Conservation (phyloP, 2,329 filamentous ascomycete species). For the Pseudogymnoascus sp. region DNA sequence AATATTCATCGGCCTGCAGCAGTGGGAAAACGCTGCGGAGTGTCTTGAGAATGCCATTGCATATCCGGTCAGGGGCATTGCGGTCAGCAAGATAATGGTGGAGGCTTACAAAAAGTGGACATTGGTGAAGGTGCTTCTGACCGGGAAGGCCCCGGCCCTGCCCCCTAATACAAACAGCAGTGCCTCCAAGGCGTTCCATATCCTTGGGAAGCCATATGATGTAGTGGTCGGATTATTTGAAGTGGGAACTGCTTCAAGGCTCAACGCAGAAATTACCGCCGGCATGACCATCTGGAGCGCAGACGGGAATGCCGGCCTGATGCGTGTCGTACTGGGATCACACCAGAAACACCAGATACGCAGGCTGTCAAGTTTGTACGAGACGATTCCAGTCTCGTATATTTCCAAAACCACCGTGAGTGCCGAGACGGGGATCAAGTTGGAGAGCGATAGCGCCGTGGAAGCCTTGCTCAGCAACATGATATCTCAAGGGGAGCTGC, state of each 20-base stretch:
- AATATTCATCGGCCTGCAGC: slow-evolving; percentile 50
- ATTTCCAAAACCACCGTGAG: slow-evolving; percentile 44
- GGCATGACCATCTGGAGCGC: slow-evolving; percentile 53
- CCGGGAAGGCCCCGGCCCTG: slow-evolving; percentile 49
- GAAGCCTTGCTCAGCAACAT: slow-evolving; percentile 44
- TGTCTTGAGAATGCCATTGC: slow-evolving; percentile 59
- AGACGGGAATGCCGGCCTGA: slow-evolving; percentile 66
- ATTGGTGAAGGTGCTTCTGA: slow-evolving; percentile 62
- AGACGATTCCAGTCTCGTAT: slow-evolving; percentile 47
- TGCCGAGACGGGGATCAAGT: slow-evolving; percentile 41
- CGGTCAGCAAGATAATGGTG: slow-evolving; percentile 68
- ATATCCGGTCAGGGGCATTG: slow-evolving; percentile 54
- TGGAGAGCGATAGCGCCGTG: slow-evolving; percentile 36
- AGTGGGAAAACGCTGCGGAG: slow-evolving; percentile 55
- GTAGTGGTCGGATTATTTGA: slow-evolving; percentile 63
- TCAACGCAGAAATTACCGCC: slow-evolving; percentile 56
- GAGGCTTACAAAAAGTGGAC: slow-evolving; percentile 92
- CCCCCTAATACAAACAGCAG: slow-evolving; percentile 48
- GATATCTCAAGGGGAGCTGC: slow-evolving; percentile 46
- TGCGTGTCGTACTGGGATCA: slow-evolving; percentile 59
- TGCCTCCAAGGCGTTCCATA: slow-evolving; percentile 48
- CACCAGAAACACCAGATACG: slow-evolving; percentile 71
- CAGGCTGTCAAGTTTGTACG: slow-evolving; percentile 64
- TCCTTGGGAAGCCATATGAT: slow-evolving; percentile 61
- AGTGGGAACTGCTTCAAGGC: slow-evolving; percentile 44